Evolutionary conservation across 2,329 filamentous ascomycete genomes (phyloP).

Genomic region (Colletotrichum sp.): DNA sequence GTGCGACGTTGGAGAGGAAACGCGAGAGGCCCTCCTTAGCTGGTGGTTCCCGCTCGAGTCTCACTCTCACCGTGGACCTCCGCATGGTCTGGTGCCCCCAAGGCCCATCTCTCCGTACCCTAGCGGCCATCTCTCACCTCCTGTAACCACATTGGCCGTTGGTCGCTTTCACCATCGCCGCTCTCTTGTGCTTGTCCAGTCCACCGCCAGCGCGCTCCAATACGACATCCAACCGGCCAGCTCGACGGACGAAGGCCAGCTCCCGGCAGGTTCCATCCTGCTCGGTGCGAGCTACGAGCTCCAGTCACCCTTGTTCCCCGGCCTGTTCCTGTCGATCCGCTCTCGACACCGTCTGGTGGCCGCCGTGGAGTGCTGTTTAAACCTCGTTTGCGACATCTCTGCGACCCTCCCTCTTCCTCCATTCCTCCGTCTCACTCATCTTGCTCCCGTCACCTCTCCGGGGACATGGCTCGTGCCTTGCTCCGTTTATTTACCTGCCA

Average conservation of each 20-base stretch:
- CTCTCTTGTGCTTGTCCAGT: background rate
- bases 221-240: slow-evolving; percentile 6
- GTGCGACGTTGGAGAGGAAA: slow-evolving; percentile 19
- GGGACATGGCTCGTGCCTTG: slow-evolving; percentile 17
- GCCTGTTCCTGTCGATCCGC: slow-evolving; percentile 14
- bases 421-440: background rate
- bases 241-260: background rate
- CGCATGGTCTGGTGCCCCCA: background rate
- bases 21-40: background rate
- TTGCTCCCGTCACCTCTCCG: background rate
- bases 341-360: background rate
- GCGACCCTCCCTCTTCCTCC: background rate
- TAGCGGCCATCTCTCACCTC: background rate
- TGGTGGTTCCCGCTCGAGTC: background rate
- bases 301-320: background rate
- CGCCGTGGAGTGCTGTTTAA: slow-evolving; percentile 12
- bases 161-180: slow-evolving; percentile 2
- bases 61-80: background rate
- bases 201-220: background rate
- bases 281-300: background rate
- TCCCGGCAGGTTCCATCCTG: slow-evolving; percentile 18
- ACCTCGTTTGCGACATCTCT: slow-evolving; percentile 13
- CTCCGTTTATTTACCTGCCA: slow-evolving; percentile 17
- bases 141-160: slow-evolving; percentile 1
- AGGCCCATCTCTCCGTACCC: background rate